Percentiles rank a stretch among this genome's conserved stretches.
These are phyloP conservation scores for maize (Zea mays) DNA, from an alignment of 176 grass and related monocot species.

Conservation along the genomic window Zm-B73-REFERENCE-NAM-5.0 NC_050104.1:159934001-159934500, in stretches of 20 bases:
- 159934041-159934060: constrained; percentile 29
- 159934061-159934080: not conserved
- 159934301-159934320: constrained; percentile 59
- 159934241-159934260: not conserved
- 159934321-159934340: constrained; percentile 37
- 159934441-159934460: constrained; percentile 1
- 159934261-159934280: constrained; percentile 36
- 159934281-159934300: constrained; percentile 43
- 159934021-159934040: no score
- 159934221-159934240: constrained; percentile 30
- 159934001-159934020: no score
- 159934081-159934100: constrained; percentile 29
- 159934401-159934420: constrained; percentile 25
- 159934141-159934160: constrained; percentile 30
- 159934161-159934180: not conserved
- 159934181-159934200: no score
- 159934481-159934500: no score
- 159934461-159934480: no score
- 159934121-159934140: no score
- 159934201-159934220: constrained; percentile 35
- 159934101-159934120: no score
- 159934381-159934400: constrained; percentile 5
- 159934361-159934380: no score
- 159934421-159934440: constrained; percentile 38
- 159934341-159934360: constrained; percentile 39